These are phyloP conservation scores for Candida ipomoeae DNA, from an alignment of 805 yeast genomes.

Conservation along the genomic window DNA sequence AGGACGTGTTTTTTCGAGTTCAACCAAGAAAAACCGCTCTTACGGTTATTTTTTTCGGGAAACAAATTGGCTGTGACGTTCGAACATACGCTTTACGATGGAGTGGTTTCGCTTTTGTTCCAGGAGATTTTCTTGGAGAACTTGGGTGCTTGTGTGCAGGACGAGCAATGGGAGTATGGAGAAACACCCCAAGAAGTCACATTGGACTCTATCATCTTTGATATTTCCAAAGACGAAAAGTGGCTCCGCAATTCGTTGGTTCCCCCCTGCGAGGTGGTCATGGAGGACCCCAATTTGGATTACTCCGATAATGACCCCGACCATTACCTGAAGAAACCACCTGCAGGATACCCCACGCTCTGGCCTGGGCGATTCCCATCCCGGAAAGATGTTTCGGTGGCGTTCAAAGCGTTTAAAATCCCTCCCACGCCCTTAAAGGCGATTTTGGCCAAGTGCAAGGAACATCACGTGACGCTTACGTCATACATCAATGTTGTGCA, in stretches of 20 bases:
- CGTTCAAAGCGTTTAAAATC: constrained; percentile 27
- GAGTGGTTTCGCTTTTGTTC: constrained; percentile 31
- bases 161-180: constrained; percentile 13
- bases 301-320: constrained; percentile 23
- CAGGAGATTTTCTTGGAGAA: constrained; percentile 33
- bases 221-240: constrained; percentile 18
- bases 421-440: constrained; percentile 20
- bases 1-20: constrained; percentile 18
- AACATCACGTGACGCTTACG: constrained; percentile 30
- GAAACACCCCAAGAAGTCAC: constrained; percentile 5
- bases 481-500: constrained; percentile 25
- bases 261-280: constrained; percentile 31
- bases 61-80: constrained; percentile 23
- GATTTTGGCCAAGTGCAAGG: constrained; percentile 27
- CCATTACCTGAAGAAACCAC: constrained; percentile 21
- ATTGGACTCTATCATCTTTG: constrained; percentile 18
- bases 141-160: constrained; percentile 18
- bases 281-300: constrained; percentile 25
- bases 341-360: constrained; percentile 18
- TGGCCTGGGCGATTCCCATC: constrained; percentile 33
- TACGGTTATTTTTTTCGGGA: constrained; percentile 26
- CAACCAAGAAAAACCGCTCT: constrained; percentile 24
- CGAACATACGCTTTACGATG: constrained; percentile 41
- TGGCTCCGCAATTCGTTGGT: constrained; percentile 27
- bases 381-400: constrained; percentile 14